Percentiles rank a stretch among this genome's conserved stretches.
phyloP scores from a whole-genome alignment of 2,329 filamentous ascomycete genomes.

The Pseudocercospora cruenta region DNA sequence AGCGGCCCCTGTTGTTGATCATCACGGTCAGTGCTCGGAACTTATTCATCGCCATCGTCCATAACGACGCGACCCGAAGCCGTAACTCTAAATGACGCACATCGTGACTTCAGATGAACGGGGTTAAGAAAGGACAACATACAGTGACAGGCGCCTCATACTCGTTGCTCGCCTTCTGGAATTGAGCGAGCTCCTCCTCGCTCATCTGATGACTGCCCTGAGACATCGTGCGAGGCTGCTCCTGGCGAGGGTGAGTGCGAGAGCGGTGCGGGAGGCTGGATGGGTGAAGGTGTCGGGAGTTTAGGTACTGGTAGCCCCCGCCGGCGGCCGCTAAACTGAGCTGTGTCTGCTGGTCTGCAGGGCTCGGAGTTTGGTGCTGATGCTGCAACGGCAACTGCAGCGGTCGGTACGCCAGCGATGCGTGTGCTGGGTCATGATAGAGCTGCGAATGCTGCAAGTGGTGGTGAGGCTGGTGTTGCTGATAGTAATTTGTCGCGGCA shows the following conservation, averaged over 20 bases:
- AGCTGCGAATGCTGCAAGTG: constrained; percentile 28
- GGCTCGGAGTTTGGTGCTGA: constrained; percentile 18
- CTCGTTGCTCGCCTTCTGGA: constrained; percentile 65
- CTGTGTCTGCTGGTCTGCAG: constrained; percentile 28
- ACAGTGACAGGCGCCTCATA: constrained; percentile 63
- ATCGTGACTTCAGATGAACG: constrained; percentile 19
- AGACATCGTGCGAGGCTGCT: constrained; percentile 40
- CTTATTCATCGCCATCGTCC: constrained; percentile 9
- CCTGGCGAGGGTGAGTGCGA: constrained; percentile 28
- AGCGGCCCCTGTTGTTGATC: constrained; percentile 69
- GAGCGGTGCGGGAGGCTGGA: constrained; percentile 28
- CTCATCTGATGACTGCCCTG: constrained; percentile 30
- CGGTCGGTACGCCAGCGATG: constrained; percentile 43
- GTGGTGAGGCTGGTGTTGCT: constrained; percentile 23
- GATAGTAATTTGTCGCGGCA: constrained; percentile 29
- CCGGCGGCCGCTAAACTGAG: constrained; percentile 28
- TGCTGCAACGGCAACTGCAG: constrained; percentile 46
- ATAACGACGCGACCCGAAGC: constrained; percentile 24
- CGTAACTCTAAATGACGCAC: constrained; percentile 29
- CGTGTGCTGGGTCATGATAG: constrained; percentile 41
- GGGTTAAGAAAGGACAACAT: constrained; percentile 35
- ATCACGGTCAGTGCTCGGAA: constrained; percentile 31
- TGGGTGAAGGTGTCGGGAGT: constrained; percentile 27
- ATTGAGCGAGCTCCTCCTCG: constrained; percentile 62
- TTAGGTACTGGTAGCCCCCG: constrained; percentile 29